These are phyloP conservation scores for Sporothrix curviconia DNA, from an alignment of 2,329 filamentous ascomycete species.

Conservation along the genomic window DNA sequence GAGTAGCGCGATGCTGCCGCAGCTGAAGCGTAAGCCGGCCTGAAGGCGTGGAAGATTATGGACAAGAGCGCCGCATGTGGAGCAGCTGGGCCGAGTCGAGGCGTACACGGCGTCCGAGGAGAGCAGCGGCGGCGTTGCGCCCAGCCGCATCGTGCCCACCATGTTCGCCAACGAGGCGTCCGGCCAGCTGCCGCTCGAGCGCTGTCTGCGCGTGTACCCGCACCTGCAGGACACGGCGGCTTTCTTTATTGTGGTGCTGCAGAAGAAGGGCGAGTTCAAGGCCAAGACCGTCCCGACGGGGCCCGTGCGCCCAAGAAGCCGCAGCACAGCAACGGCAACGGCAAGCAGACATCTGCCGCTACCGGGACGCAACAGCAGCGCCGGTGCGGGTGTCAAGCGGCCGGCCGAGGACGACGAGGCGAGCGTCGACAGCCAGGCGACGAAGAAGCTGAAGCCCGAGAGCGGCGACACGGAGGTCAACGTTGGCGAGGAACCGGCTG, in stretches of 20 bases:
- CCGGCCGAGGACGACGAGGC: slow-evolving; percentile 26
- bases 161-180: slow-evolving; percentile 70
- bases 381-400: slow-evolving; percentile 25
- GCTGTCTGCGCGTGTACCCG: slow-evolving; percentile 89
- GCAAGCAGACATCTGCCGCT: neutral
- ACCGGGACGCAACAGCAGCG: slow-evolving; percentile 17
- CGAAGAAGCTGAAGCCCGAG: slow-evolving; percentile 37
- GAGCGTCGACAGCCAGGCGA: slow-evolving; percentile 27
- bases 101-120: slow-evolving; percentile 54
- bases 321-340: neutral
- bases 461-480: neutral
- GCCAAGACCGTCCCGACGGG: slow-evolving; percentile 50
- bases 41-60: slow-evolving; percentile 84
- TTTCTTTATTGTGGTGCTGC: slow-evolving; percentile 93
- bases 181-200: slow-evolving; percentile 68
- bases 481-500: too few species aligned
- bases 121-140: slow-evolving; percentile 39
- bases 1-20: slow-evolving; percentile 69
- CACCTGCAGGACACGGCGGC: slow-evolving; percentile 94
- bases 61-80: slow-evolving; percentile 76
- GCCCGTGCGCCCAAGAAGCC: slow-evolving; percentile 30
- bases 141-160: slow-evolving; percentile 64
- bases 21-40: slow-evolving; percentile 70
- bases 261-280: slow-evolving; percentile 83
- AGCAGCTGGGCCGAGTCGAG: slow-evolving; percentile 76